Conservation (phyloP, 1,284 basidiomycete species). For the Microbotryum saponariae region DNA sequence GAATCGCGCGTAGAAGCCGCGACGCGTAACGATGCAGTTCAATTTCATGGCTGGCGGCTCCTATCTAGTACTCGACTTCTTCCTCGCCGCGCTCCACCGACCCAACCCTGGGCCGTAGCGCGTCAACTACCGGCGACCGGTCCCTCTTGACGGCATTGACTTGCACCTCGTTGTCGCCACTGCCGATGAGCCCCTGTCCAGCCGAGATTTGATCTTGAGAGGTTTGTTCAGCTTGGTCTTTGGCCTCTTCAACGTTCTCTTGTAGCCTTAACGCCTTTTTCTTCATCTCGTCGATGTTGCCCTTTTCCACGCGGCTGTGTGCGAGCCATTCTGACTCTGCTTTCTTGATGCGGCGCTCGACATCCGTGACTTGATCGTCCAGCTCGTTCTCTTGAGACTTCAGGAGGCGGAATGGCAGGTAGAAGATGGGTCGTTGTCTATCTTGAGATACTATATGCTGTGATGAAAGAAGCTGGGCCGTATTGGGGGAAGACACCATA, state of each 20-base stretch:
- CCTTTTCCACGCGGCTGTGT: slow-evolving; percentile 15
- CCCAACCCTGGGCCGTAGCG: too few relatives aligned
- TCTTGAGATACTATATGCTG: too few relatives aligned
- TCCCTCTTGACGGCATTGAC: background rate
- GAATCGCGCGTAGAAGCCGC: too few relatives aligned
- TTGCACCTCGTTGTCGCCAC: background rate
- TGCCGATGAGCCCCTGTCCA: background rate
- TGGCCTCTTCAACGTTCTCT: background rate
- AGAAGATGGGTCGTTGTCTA: slow-evolving; percentile 30
- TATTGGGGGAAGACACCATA: slow-evolving; percentile 19
- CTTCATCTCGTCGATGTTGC: background rate
- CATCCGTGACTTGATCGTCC: slow-evolving; percentile 26
- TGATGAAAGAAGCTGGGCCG: slow-evolving; percentile 20
- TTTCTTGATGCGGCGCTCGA: too few relatives aligned
- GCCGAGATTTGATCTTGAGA: too few relatives aligned
- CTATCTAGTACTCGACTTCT: too few relatives aligned
- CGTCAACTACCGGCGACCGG: background rate
- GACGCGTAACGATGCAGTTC: too few relatives aligned
- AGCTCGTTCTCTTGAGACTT: slow-evolving; percentile 34
- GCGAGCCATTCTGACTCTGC: slow-evolving; percentile 2
- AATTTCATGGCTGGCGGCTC: too few relatives aligned
- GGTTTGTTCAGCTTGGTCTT: too few relatives aligned
- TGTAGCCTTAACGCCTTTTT: background rate
- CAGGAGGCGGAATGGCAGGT: slow-evolving; percentile 32
- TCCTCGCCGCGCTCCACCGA: too few relatives aligned